Conservation (phyloP, 2,329 filamentous ascomycete species). For the Daldinia sp. region DNA sequence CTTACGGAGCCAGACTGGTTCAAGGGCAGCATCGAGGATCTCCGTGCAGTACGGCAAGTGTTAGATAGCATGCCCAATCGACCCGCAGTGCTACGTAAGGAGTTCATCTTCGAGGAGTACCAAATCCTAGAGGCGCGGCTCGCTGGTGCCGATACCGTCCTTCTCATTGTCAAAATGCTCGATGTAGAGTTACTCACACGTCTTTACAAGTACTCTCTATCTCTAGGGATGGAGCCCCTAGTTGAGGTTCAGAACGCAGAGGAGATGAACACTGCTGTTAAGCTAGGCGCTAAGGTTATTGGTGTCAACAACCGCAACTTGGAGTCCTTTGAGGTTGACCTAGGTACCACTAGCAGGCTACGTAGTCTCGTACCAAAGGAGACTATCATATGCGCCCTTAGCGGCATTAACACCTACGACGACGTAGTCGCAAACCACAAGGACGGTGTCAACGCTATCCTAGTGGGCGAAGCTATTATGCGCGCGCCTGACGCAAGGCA, state of each 20-base stretch:
- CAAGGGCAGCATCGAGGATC: conserved; percentile 95
- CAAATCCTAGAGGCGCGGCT: conserved; percentile 95
- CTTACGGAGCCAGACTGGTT: conserved; percentile 99
- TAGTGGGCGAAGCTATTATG: conserved; percentile 97
- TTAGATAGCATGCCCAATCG: conserved; percentile 91
- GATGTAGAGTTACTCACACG: conserved; percentile 75
- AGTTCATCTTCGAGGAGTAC: conserved; percentile 98
- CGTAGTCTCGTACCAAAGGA: conserved; percentile 85
- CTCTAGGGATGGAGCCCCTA: conserved; percentile 94
- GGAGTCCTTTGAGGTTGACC: conserved; percentile 95
- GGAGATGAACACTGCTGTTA: conserved; percentile 89
- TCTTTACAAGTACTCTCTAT: conserved; percentile 88
- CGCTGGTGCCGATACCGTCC: conserved; percentile 90
- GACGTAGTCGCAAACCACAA: conserved; percentile 89
- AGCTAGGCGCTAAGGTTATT: conserved; percentile 88
- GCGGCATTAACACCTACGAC: conserved; percentile 87
- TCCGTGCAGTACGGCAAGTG: conserved; percentile 85
- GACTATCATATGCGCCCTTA: conserved; percentile 91
- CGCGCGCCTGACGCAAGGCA: conserved; percentile 80
- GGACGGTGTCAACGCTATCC: conserved; percentile 89
- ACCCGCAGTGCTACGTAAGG: conserved; percentile 90
- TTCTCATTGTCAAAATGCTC: conserved; percentile 99
- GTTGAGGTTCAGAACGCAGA: conserved; percentile 96
- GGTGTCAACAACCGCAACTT: conserved; percentile 98
- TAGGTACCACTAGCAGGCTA: conserved; percentile 87